A percentile compares a stretch with the other conserved stretches of the same genome.
phyloP scores from a whole-genome alignment of 2,329 filamentous ascomycete species.

The Venturia effusa region DNA sequence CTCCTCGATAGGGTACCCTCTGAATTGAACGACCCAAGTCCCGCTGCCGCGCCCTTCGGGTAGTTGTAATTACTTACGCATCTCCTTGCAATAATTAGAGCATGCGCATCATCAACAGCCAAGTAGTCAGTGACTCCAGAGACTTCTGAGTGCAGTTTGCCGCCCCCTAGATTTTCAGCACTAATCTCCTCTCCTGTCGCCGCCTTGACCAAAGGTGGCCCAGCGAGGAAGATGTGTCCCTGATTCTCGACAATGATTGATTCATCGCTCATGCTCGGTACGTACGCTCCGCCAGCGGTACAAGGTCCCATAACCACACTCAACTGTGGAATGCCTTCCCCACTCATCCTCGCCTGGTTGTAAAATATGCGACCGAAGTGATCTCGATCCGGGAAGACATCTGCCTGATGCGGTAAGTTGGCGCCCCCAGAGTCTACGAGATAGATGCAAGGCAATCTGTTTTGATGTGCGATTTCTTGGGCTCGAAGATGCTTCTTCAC shows the following conservation, averaged over 20 bases:
- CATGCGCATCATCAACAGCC: conserved; percentile 87
- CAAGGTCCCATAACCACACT: conserved; percentile 96
- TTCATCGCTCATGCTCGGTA: conserved; percentile 95
- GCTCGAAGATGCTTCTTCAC: conserved; percentile 95
- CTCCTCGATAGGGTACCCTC: conserved; percentile 25
- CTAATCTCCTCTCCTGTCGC: conserved; percentile 88
- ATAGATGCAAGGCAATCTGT: conserved; percentile 77
- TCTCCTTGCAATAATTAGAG: conserved; percentile 71
- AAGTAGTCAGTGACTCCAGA: conserved; percentile 94
- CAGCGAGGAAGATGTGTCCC: conserved; percentile 95
- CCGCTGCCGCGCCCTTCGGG: conserved; percentile 38
- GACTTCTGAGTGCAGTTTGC: conserved; percentile 77
- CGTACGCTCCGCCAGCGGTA: conserved; percentile 90
- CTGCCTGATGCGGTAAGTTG: conserved; percentile 87
- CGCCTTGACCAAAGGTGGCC: conserved; percentile 88
- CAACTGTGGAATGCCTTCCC: conserved; percentile 82
- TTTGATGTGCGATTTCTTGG: conserved; percentile 83
- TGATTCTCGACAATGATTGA: conserved; percentile 92
- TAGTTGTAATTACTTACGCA: conserved; percentile 87
- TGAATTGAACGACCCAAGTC: conserved; percentile 18
- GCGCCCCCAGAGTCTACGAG: conserved; percentile 92
- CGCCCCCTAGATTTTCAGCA: conserved; percentile 83
- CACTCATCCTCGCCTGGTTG: conserved; percentile 70
- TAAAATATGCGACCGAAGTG: conserved; percentile 98
- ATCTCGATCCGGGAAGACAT: conserved; percentile 89